Evolutionary conservation across 2,329 filamentous ascomycete species (phyloP), one percentile per base, ranked within the genome.

Genomic region (Nigrospora oryzae): DNA sequence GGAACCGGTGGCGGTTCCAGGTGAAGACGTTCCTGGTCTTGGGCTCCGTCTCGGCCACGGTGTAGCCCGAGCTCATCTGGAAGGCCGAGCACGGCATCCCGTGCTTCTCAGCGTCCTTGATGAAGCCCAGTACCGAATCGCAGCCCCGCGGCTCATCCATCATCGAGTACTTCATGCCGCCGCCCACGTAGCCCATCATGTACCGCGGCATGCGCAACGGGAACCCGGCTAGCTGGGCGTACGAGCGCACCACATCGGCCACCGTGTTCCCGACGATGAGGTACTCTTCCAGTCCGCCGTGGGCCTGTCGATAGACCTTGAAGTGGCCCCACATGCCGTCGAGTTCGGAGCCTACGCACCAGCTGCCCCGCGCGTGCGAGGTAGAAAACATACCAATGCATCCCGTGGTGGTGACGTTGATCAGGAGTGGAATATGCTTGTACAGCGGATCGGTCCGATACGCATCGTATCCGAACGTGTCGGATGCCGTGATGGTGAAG

Each of bases 281-380:
- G 51, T 86, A 87, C 62, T 86, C 76, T 56, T 88, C 84, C 0
- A 88, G 66, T 0, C 84, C 84, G 17, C 84, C 84, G 50, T 83
- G 75, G 48, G 84, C 81, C 60, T 88, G 84, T 8, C 83, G 74
- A 54, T 85, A 86, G 16, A 85, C 81, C 59, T 87, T 87, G 73
- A 80, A 87, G 46, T 75, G 76, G 1, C 84, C 84, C 82, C 83
- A 88, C 64, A 87, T 75, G 28, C 84, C 83, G 55, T 89, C 84
- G 62, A 88, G 83, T 60, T 88, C 84, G 1, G 79, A 78, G 3
- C 84, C 84, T 8, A 88, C 69, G 10, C 75, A 77, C 67, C 81
- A 87, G 14, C 72, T 73, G 0, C 81, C 83, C 42, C 83, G 67
- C 1, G 74, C 69, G 55, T 87, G 80, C 3, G 75, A 77, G 0